A percentile compares a stretch with the other conserved stretches of the same genome.
phyloP scores from a whole-genome alignment of 2,329 filamentous ascomycete species.

The Colletotrichum zoysiae region DNA sequence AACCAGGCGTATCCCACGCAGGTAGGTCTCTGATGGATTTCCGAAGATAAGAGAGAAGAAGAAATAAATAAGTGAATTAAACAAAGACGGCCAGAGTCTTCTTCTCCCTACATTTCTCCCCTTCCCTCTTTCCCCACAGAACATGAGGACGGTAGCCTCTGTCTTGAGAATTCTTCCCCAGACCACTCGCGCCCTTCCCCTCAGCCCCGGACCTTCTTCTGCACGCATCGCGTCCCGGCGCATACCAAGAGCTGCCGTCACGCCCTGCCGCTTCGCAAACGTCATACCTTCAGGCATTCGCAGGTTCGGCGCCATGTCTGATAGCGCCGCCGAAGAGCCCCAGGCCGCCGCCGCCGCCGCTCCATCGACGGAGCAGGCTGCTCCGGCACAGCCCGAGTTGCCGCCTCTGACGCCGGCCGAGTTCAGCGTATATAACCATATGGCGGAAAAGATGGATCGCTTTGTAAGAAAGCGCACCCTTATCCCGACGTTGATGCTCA shows the following conservation, averaged over 20 bases:
- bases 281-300: neutral
- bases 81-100: neutral
- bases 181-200: conserved; percentile 5
- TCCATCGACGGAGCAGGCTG: neutral
- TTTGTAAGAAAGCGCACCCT: conserved; percentile 65
- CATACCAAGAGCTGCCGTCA: neutral
- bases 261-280: no score
- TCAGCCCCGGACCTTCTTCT: neutral
- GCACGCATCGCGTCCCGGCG: neutral
- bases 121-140: neutral
- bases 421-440: conserved; percentile 77
- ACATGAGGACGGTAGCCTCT: conserved; percentile 7
- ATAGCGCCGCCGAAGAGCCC: conserved; percentile 26
- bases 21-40: neutral
- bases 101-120: neutral
- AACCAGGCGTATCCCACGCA: neutral
- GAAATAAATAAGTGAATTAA: no score
- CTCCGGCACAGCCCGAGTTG: conserved; percentile 48
- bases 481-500: no score
- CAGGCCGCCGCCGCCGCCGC: neutral
- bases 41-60: no score
- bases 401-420: conserved; percentile 75
- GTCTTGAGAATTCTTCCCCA: neutral
- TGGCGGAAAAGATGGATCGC: conserved; percentile 80
- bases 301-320: conserved; percentile 10